Percentiles rank a stretch among this genome's conserved stretches.
Conservation (phyloP, 1,284 basidiomycete species). For the Exobasidium cylindrosporum region DNA sequence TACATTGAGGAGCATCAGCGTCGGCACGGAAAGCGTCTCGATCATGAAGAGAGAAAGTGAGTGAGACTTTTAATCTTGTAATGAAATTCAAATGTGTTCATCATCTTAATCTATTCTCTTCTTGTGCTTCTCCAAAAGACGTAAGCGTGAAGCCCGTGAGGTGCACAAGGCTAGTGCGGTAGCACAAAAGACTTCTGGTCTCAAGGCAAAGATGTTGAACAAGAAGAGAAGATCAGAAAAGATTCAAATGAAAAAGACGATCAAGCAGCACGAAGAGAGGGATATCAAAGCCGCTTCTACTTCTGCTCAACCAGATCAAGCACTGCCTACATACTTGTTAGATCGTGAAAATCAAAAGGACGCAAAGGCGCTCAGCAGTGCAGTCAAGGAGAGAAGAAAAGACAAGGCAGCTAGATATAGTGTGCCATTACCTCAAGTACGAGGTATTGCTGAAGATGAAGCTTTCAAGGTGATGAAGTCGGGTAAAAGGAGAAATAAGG, state of each 20-base stretch:
- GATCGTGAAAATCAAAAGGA: constrained; percentile 96
- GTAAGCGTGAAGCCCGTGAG: constrained; percentile 86
- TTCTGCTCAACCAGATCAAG: constrained; percentile 47
- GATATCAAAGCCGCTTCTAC: constrained; percentile 68
- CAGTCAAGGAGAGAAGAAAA: constrained; percentile 98
- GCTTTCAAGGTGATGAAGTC: constrained; percentile 99
- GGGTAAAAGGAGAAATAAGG: constrained; percentile 92
- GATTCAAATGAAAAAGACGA: constrained; percentile 97
- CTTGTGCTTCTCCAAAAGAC: constrained; percentile 51
- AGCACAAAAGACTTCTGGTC: constrained; percentile 90
- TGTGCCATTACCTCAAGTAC: constrained; percentile 91
- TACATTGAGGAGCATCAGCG: constrained; percentile 58
- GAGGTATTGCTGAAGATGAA: constrained; percentile 98
- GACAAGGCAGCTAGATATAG: constrained; percentile 98
- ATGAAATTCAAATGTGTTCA: neutral
- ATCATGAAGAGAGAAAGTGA: constrained; percentile 51
- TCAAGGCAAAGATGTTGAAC: constrained; percentile 96
- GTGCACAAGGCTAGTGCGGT: constrained; percentile 82
- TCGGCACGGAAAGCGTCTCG: constrained; percentile 51
- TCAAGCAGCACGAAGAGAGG: constrained; percentile 97
- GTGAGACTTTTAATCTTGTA: neutral
- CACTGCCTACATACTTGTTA: constrained; percentile 73
- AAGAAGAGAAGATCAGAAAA: constrained; percentile 95
- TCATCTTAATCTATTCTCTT: neutral
- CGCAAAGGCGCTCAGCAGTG: constrained; percentile 93